Conservation (phyloP, 2,329 filamentous ascomycete genomes). For the Colletotrichum liaoningense region DNA sequence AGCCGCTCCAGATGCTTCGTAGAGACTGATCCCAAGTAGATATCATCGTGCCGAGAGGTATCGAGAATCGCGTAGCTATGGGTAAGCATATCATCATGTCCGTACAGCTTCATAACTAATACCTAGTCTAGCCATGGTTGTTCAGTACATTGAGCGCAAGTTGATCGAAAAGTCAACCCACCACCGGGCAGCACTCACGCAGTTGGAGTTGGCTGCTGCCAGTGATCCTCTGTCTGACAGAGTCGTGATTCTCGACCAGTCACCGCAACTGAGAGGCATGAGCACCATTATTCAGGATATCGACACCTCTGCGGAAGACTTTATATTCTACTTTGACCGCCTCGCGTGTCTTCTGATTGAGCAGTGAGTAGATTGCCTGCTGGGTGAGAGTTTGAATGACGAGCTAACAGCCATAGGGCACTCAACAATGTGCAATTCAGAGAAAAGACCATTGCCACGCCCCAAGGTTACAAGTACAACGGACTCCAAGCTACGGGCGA, state of each 20-base stretch:
- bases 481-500: conserved; percentile 79
- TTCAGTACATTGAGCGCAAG: conserved; percentile 90
- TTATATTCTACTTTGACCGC: conserved; percentile 97
- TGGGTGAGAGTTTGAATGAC: not conserved
- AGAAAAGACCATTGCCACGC: conserved; percentile 74
- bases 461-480: conserved; percentile 75
- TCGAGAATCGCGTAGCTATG: conserved; percentile 95
- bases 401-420: conserved; percentile 61
- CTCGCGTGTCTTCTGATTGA: conserved; percentile 88
- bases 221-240: conserved; percentile 79
- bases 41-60: conserved; percentile 93
- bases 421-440: conserved; percentile 81
- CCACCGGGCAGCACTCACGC: conserved; percentile 83
- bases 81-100: conserved; percentile 54
- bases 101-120: conserved; percentile 9
- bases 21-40: conserved; percentile 59
- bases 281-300: conserved; percentile 90
- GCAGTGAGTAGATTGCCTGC: conserved; percentile 58
- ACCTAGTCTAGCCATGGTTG: conserved; percentile 78
- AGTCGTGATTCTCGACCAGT: conserved; percentile 80
- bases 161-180: conserved; percentile 86
- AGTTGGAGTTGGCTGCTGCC: conserved; percentile 78
- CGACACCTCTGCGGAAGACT: conserved; percentile 84
- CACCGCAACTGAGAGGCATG: conserved; percentile 86
- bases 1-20: not conserved